Base-by-base conservation (phyloP, 1,139 yeast species). In the Groenewaldozyma auringiensis region DNA sequence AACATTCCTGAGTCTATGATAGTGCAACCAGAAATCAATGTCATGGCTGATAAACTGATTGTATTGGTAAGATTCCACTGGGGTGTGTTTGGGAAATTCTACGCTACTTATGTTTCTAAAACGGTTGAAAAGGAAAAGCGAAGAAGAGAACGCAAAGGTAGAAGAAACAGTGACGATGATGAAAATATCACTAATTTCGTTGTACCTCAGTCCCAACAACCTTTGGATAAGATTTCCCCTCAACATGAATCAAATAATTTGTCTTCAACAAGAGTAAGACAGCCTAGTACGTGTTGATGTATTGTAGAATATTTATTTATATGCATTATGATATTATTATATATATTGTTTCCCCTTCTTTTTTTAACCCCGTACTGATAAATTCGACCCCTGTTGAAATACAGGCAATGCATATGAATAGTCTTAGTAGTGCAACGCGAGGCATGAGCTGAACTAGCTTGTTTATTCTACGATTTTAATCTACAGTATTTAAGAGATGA, bases 21-120 rank as follows among this genome's bases (percentile, higher is more conserved):
- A 53, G 62, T 50, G 4, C 54, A 58, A 46, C 67, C 68, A 21
- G 83, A 78, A 52, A 64, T 77, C 53, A 65, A 67, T 46, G 71
- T 71, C 47, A 72, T 80, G 45, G 72, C 77, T 27, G 69, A 68
- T 47, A 68, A 83, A 53, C 68, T 81, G 47, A 69, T 78, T 32
- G 76, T 81, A 14, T 67, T 83, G 52, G 75, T 75, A 42, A 79
- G 78, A 48, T 82, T 83, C 67, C 88, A 83, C 63, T 80, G 85
- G 83, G 76, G 71, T 51, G 88, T 82, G n/a, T 81, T 81, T 64
- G 82, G 81, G 44, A 55, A 58, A 49, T 59, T 54, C 48, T 61
- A 61, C 43, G 52, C 58, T 29, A 50, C 61, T 25, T 52, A 52
- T 44, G 48, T 53, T 36, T 47, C 50, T 11, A 17, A 43, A 18